phyloP scores from a whole-genome alignment of 768 basidiomycete species.

The Kwoniella sp. region DNA sequence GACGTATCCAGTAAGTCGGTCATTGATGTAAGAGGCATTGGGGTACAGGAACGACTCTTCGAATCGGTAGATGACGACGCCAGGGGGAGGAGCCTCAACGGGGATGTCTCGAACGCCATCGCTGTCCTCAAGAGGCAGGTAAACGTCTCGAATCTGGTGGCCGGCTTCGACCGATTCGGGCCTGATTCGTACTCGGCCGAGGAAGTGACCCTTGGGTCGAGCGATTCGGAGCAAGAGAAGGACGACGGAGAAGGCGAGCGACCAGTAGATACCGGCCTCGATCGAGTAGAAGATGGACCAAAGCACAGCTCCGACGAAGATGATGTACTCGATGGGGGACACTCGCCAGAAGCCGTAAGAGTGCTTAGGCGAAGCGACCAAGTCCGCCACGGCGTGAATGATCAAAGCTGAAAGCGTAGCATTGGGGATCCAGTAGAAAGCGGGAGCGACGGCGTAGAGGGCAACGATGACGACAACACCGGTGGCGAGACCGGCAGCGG shows the following conservation, averaged over 20 bases:
- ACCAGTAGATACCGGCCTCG: conserved; percentile 72
- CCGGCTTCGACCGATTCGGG: conserved; percentile 51
- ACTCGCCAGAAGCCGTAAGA: conserved; percentile 91
- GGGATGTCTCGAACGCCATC: conserved; percentile 66
- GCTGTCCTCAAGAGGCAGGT: conserved; percentile 68
- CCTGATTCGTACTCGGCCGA: conserved; percentile 71
- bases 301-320: conserved; percentile 82
- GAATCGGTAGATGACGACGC: conserved; percentile 86
- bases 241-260: conserved; percentile 74
- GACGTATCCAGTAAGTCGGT: conserved; percentile 76
- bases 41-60: conserved; percentile 79
- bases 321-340: conserved; percentile 87
- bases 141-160: conserved; percentile 69
- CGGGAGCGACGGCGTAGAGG: conserved; percentile 87
- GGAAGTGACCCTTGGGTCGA: conserved; percentile 83
- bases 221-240: conserved; percentile 85
- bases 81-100: conserved; percentile 77
- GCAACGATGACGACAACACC: conserved; percentile 89
- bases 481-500: conserved; percentile 80
- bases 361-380: conserved; percentile 80
- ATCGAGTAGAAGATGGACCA: conserved; percentile 91
- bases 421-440: conserved; percentile 73
- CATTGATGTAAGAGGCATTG: conserved; percentile 63
- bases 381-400: conserved; percentile 77
- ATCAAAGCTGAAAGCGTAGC: conserved; percentile 82